These are phyloP conservation scores for Colletotrichum navitas DNA, from an alignment of 2,329 filamentous ascomycete species.

Conservation along the genomic window DNA sequence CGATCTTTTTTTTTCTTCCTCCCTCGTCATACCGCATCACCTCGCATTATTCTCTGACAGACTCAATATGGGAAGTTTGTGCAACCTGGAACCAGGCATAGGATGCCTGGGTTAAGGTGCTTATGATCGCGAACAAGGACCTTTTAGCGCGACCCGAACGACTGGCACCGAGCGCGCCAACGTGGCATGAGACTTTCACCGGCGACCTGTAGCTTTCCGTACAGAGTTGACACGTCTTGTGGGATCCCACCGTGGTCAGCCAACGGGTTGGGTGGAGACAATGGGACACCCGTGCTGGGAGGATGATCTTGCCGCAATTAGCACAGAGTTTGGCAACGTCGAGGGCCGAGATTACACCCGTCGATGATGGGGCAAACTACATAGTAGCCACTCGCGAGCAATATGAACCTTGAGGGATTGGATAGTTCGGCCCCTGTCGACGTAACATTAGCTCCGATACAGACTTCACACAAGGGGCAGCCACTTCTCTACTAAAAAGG, in stretches of 20 bases:
- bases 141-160: slow-evolving; percentile 30
- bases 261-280: neutral
- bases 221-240: neutral
- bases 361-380: neutral
- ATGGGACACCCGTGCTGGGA: neutral
- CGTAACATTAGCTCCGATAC: neutral
- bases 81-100: neutral
- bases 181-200: neutral
- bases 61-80: neutral
- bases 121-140: neutral
- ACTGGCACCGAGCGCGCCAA: slow-evolving; percentile 33
- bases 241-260: neutral
- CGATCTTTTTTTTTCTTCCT: neutral
- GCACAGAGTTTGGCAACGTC: neutral
- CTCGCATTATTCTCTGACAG: neutral
- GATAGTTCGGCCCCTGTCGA: neutral
- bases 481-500: neutral
- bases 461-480: neutral
- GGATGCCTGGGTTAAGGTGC: neutral
- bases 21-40: neutral
- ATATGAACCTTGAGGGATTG: neutral
- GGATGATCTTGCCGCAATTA: neutral
- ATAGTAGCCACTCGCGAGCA: neutral
- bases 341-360: neutral
- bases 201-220: neutral